Evolutionary conservation across 495 filamentous ascomycete species (phyloP).

Genomic region (Ascodesmis nigricans): DNA sequence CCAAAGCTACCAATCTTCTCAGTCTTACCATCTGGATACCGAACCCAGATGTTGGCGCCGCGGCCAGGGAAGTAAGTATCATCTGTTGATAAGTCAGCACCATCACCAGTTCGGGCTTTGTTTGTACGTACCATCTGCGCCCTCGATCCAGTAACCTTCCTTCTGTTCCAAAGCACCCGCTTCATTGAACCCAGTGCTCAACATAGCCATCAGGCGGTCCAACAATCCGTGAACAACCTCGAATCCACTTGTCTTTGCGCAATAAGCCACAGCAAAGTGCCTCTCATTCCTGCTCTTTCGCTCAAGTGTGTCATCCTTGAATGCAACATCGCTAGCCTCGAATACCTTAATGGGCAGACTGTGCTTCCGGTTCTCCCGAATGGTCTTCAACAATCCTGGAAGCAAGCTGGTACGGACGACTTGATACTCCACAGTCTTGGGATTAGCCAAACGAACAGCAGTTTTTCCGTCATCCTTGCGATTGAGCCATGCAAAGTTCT

Average conservation of each 20-base stretch:
- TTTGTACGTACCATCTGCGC: slow-evolving; percentile 47
- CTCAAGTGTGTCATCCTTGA: slow-evolving; percentile 61
- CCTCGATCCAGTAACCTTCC: slow-evolving; percentile 80
- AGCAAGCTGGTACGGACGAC: slow-evolving; percentile 77
- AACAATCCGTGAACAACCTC: slow-evolving; percentile 88
- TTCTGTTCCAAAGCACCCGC: slow-evolving; percentile 29
- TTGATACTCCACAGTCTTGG: slow-evolving; percentile 91
- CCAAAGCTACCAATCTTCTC: slow-evolving; percentile 67
- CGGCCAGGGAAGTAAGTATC: slow-evolving; percentile 79
- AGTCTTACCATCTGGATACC: slow-evolving; percentile 41
- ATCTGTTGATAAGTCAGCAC: slow-evolving; percentile 29
- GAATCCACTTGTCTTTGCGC: slow-evolving; percentile 87
- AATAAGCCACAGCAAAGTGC: slow-evolving; percentile 86
- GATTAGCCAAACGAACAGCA: slow-evolving; percentile 77
- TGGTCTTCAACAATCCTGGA: slow-evolving; percentile 81
- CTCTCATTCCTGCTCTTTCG: slow-evolving; percentile 75
- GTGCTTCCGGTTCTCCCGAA: slow-evolving; percentile 85
- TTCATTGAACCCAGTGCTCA: slow-evolving; percentile 53
- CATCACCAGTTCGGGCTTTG: too few species aligned
- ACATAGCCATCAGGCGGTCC: slow-evolving; percentile 81
- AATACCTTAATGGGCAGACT: slow-evolving; percentile 79
- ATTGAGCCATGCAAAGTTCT: slow-evolving; percentile 95
- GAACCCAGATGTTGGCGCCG: slow-evolving; percentile 57
- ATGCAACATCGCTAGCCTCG: slow-evolving; percentile 74
- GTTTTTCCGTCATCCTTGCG: slow-evolving; percentile 69